Base-by-base conservation (phyloP, 2,329 filamentous ascomycete genomes). In the Aspergillus udagawae region DNA sequence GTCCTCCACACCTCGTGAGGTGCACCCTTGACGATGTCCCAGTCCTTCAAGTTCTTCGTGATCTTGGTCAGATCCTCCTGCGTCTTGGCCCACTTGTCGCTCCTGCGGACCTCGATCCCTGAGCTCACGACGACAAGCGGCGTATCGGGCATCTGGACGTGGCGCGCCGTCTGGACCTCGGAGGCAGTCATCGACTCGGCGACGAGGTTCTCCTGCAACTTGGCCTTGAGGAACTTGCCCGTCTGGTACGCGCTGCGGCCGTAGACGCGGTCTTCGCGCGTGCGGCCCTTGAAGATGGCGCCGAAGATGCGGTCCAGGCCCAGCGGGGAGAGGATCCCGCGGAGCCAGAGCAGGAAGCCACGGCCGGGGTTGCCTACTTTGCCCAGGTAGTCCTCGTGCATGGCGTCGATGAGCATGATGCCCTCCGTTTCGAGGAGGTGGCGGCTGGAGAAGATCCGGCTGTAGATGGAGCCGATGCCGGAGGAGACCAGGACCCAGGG, bases 161-260 rank as follows among this genome's bases (percentile, higher is more conserved):
- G 86, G 23, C 89, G 82, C 57, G 91, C 91, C 58, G 87, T 89
- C 48, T 82, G 79, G 20, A 96, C 86, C 68, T 99, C 94, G 35
- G 90, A 90, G 72, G 87, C 88, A 14, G 91, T 91, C 64, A 97
- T 85, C 0, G 90, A 91, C 63, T 87, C 84, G 0, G 92, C 92
- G 32, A 97, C 91, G 1, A 97, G 81, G 63, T 88, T 93, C 77
- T 99, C 94, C 75, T 99, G 94, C 55, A 99, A 80, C 75, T 92
- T 90, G 4, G 92, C 89, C 72, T 95, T 96, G 73, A 97, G 88
- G 71, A 85, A 88, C 72, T 92, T 95, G 60, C 90, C 90, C 25
- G 82, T 82, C 73, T 96, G 91, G 69, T 91, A 88, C 0, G 91
- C 86, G 4, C 86, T 85, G 48, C 85, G 83, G 12, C 94, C 94